Evolutionary conservation across 768 basidiomycete genomes (phyloP).

Genomic region (Russula lepida): DNA sequence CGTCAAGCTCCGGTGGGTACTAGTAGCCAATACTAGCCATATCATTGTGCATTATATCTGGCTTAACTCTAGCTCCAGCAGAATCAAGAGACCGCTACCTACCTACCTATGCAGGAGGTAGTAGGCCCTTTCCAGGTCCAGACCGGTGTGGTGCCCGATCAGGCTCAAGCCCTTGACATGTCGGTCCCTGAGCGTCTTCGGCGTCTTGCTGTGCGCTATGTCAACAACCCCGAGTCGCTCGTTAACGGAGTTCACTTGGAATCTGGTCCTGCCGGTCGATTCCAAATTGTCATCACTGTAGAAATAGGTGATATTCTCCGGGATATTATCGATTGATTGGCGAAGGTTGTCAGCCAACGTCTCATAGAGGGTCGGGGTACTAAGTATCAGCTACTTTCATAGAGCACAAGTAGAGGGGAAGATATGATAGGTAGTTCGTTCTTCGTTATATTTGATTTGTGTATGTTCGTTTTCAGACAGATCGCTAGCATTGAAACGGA

Average conservation of each 20-base stretch:
- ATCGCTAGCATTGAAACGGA: background rate
- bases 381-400: background rate
- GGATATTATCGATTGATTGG: background rate
- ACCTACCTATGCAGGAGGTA: background rate
- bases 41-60: background rate
- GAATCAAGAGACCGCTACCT: background rate
- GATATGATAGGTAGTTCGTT: background rate
- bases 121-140: background rate
- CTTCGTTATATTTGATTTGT: background rate
- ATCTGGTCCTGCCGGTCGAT: background rate
- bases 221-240: background rate
- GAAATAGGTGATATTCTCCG: background rate
- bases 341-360: background rate
- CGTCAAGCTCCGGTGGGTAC: background rate
- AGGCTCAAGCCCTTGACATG: background rate
- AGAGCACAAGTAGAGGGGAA: background rate
- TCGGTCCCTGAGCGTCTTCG: background rate
- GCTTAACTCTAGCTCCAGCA: background rate
- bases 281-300: background rate
- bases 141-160: too few relatives aligned
- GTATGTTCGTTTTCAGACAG: background rate
- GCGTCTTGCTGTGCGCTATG: background rate
- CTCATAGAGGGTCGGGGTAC: background rate
- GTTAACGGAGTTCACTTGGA: background rate
- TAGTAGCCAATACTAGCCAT: too few relatives aligned